These are phyloP conservation scores for Haplographium delicatum DNA, from an alignment of 495 filamentous ascomycete genomes.

Conservation along the genomic window DNA sequence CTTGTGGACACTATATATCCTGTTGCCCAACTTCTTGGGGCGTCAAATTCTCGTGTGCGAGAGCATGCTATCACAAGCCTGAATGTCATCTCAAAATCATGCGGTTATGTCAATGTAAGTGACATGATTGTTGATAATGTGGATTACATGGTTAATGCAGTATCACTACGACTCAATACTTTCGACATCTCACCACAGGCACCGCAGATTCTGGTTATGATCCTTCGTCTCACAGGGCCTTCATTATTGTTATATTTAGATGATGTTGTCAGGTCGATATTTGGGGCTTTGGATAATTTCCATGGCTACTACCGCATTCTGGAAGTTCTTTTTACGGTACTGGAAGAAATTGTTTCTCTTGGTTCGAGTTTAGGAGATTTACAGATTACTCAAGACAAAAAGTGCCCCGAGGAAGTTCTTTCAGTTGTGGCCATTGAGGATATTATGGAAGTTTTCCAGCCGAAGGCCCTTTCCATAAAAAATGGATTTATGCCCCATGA, in stretches of 20 bases:
- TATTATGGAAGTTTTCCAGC: slow-evolving; percentile 27
- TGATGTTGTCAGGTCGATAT: slow-evolving; percentile 83
- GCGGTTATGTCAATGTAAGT: slow-evolving; percentile 68
- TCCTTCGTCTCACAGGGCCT: slow-evolving; percentile 82
- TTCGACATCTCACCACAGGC: slow-evolving; percentile 89
- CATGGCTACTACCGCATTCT: slow-evolving; percentile 90
- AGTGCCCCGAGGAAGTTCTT: slow-evolving; percentile 13
- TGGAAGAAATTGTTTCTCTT: slow-evolving; percentile 77
- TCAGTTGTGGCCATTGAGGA: slow-evolving; percentile 30
- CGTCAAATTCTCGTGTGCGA: slow-evolving; percentile 59
- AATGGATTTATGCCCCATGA: slow-evolving; percentile 31
- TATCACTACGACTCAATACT: slow-evolving; percentile 81
- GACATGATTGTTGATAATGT: slow-evolving; percentile 86
- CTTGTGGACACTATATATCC: slow-evolving; percentile 91
- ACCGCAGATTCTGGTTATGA: slow-evolving; percentile 88
- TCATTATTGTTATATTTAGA: slow-evolving; percentile 82
- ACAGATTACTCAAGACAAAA: slow-evolving; percentile 34
- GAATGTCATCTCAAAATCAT: slow-evolving; percentile 68
- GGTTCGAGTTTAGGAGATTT: slow-evolving; percentile 61
- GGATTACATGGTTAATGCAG: slow-evolving; percentile 93
- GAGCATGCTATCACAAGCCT: slow-evolving; percentile 80
- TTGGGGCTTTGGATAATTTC: slow-evolving; percentile 84
- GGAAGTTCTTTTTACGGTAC: slow-evolving; percentile 75
- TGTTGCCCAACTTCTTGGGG: slow-evolving; percentile 78
- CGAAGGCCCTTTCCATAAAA: slow-evolving; percentile 32